Evolutionary conservation across 2,329 filamentous ascomycete species (phyloP).

Genomic region (Aspergillus ruber): DNA sequence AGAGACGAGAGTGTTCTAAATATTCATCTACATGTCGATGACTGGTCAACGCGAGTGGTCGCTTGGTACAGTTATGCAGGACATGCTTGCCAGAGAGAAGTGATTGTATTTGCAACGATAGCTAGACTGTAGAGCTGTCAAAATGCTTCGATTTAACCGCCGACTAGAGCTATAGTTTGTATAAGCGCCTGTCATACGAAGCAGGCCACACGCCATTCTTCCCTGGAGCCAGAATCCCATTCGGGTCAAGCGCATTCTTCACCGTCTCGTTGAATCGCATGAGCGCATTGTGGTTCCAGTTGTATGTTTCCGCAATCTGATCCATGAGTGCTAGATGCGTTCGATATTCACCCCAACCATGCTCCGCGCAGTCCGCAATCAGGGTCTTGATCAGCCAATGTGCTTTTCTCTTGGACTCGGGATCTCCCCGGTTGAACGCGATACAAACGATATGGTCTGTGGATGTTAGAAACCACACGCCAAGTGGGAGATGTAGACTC

Average conservation of each 20-base stretch:
- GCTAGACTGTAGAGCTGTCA: too few species aligned
- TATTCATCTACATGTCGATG: too few species aligned
- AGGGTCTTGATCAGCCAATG: constrained; percentile 33
- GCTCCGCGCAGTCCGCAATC: constrained; percentile 35
- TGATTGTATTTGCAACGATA: too few species aligned
- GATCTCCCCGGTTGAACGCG: constrained; percentile 44
- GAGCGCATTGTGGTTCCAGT: constrained; percentile 7
- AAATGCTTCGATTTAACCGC: neutral
- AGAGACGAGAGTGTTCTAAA: too few species aligned
- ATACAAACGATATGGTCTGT: constrained; percentile 49
- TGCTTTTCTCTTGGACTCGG: constrained; percentile 32
- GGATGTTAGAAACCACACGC: neutral
- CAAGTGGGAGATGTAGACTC: neutral
- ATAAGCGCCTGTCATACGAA: constrained; percentile 1
- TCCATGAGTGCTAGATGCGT: constrained; percentile 44
- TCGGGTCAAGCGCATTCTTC: constrained; percentile 10
- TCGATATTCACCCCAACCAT: constrained; percentile 42
- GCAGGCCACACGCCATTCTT: constrained; percentile 12
- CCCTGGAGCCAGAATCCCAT: constrained; percentile 11
- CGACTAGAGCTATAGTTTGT: neutral
- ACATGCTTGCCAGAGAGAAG: too few species aligned
- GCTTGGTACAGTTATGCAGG: too few species aligned
- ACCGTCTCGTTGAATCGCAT: constrained; percentile 9
- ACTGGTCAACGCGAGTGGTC: too few species aligned
- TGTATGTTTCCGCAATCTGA: constrained; percentile 34